Evolutionary conservation across 2,329 filamentous ascomycete genomes (phyloP), one percentile per base, ranked within the genome.

Genomic region (Penicillium sp.): DNA sequence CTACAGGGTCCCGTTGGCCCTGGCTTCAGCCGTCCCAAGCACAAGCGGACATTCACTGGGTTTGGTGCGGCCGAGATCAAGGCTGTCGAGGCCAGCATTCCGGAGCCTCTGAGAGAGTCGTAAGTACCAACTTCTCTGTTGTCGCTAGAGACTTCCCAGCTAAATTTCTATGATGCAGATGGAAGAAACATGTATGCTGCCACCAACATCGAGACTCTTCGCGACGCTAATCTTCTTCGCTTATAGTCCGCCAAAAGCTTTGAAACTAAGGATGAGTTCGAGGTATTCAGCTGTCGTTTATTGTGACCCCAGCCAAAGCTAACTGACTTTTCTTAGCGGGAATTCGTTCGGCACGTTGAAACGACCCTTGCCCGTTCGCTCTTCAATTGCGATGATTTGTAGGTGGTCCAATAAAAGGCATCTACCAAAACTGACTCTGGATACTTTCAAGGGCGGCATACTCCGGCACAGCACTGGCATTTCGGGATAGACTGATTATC

Each of bases 31-130:
- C 83, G 94, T 60, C 94, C 94, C 47, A 99, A 97, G 79, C 94
- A 99, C 79, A 97, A 91, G 81, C 85, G 94, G 64, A 97, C 93
- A n/a, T 89, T 90, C 63, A 99, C 94, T 9, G 94, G 94, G 8
- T 94, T 97, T 70, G 92, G 91, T 33, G 83, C 91, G 26, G 80
- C 84, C 35, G 94, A 99, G 71, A 97, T 97, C 79, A 97, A 96
- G 80, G 88, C 77, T 66, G 90, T 97, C 49, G 92, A 97, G 78
- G 91, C 91, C 79, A 85, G 77, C 59, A 96, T 97, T 68, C 93
- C 93, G 47, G 92, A 97, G 73, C 85, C 87, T 33, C 87, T 95
- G 79, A 86, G 92, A 62, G 90, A 84, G 66, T 89, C 90, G 71
- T 96, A 82, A 88, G 85, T 82, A 14, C 20, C 23, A 6, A n/a